Base-by-base conservation (phyloP, 768 basidiomycete species). In the Suillus plorans region DNA sequence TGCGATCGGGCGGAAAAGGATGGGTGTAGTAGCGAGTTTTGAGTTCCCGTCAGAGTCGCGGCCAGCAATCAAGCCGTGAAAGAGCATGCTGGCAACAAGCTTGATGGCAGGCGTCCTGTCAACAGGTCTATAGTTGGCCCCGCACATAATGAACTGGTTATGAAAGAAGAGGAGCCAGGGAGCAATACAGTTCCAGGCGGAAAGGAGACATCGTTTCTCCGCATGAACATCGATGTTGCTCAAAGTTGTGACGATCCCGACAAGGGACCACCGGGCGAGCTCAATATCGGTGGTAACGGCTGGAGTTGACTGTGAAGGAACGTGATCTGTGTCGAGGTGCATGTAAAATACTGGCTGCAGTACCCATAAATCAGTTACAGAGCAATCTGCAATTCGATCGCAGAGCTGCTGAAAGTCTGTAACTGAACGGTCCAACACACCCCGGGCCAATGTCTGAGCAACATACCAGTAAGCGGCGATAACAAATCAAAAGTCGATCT, bases 131-230 rank as follows among this genome's bases (percentile, higher is more conserved):
- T 58, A 58, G 22, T 25, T 58, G 22, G 16, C 22, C 16, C 57
- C 16, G 57, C 36, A 18, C 37, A 58, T 58, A 4, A 58, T 39
- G n/a, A 39, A 58, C 37, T 58, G 37, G 22, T 16, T 39, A 39
- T 58, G 56, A 58, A 58, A 58, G 37, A 58, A 58, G 16, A 39
- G 37, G 39, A 58, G 37, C 16, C 56, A 39, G 37, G 37, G 56
- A 39, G 22, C 22, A 14, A 58, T 5, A 39, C 37, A 4, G 22
- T 58, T 25, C 37, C 56, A 58, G 16, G 22, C 8, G 14, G 37
- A 39, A 25, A 39, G 14, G 1, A 58, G 22, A 8, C 37, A 18
- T 18, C 5, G 14, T 41, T 16, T 28, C 12, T 25, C 25, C 16
- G 18, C 18, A 34, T 6, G 2, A 39, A 18, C 37, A 58, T 18